Evolutionary conservation across 805 yeast genomes (phyloP).

Genomic region (Candida maltosa): DNA sequence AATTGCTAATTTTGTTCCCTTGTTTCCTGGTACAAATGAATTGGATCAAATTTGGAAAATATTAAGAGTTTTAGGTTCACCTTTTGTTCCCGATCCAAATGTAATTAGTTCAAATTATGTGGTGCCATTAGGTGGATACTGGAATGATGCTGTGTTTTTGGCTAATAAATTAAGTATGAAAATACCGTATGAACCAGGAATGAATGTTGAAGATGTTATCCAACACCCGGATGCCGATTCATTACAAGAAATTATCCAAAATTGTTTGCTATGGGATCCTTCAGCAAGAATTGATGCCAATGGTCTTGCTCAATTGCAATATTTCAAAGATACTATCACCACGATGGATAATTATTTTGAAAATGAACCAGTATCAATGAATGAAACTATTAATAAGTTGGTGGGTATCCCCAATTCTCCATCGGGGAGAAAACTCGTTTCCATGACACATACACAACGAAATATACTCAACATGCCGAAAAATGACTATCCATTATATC

Average conservation of each 20-base stretch:
- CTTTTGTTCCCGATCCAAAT: conserved; percentile 37
- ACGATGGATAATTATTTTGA: conserved; percentile 7
- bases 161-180: conserved; percentile 53
- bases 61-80: conserved; percentile 70
- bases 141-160: conserved; percentile 61
- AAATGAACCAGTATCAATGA: conserved; percentile 1
- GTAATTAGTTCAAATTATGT: conserved; percentile 8
- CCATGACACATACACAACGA: too few species aligned
- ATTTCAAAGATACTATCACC: conserved; percentile 46
- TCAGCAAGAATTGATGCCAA: conserved; percentile 53
- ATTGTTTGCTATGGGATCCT: conserved; percentile 79
- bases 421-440: conserved; percentile 5
- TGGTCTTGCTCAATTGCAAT: conserved; percentile 46
- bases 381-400: conserved; percentile 4
- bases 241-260: conserved; percentile 39
- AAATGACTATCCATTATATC: conserved; percentile 9
- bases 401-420: conserved; percentile 6
- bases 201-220: conserved; percentile 42
- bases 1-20: conserved; percentile 66
- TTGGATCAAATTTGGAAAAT: conserved; percentile 75
- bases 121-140: conserved; percentile 63
- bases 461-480: too few species aligned
- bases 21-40: conserved; percentile 81
- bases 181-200: conserved; percentile 56
- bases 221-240: conserved; percentile 41